Evolutionary conservation across 169 alveolate genomes (phyloP).

Genomic region (Theileria luwenshuni): DNA sequence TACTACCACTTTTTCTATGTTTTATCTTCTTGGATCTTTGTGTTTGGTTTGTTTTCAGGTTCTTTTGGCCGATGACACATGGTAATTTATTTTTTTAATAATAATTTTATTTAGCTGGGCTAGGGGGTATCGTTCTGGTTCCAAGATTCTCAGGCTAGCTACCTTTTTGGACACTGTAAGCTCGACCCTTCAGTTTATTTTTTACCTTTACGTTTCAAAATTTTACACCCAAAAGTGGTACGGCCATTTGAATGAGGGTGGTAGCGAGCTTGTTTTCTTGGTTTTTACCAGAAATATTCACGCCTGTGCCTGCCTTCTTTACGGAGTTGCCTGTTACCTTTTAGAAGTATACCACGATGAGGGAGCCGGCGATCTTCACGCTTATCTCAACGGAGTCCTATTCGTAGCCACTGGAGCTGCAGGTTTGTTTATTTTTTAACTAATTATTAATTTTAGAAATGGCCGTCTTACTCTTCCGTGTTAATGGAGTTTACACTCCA

Average conservation of each 20-base stretch:
- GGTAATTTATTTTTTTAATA: slow-evolving; percentile 59
- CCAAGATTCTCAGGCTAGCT: slow-evolving; percentile 87
- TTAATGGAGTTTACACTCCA: slow-evolving; percentile 55
- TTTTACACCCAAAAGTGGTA: slow-evolving; percentile 87
- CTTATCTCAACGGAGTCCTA: slow-evolving; percentile 86
- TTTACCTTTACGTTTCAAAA: slow-evolving; percentile 86
- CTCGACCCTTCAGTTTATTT: slow-evolving; percentile 87
- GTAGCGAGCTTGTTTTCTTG: slow-evolving; percentile 88
- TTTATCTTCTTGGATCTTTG: slow-evolving; percentile 85
- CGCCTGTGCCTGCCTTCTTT: slow-evolving; percentile 84
- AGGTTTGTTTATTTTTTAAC: slow-evolving; percentile 60
- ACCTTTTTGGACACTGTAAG: slow-evolving; percentile 88
- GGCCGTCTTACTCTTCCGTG: slow-evolving; percentile 49
- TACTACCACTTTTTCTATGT: slow-evolving; percentile 76
- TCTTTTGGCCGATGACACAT: slow-evolving; percentile 89
- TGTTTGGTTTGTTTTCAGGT: slow-evolving; percentile 87
- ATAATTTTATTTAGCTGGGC: slow-evolving; percentile 85
- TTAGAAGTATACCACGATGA: slow-evolving; percentile 91
- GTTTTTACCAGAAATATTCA: slow-evolving; percentile 86
- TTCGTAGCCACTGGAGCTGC: slow-evolving; percentile 82
- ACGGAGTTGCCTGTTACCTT: slow-evolving; percentile 87
- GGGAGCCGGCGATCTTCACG: slow-evolving; percentile 91
- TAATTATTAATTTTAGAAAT: slow-evolving; percentile 37
- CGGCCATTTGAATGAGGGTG: slow-evolving; percentile 88
- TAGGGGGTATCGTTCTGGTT: slow-evolving; percentile 91